Percentiles rank a stretch among this genome's conserved stretches.
phyloP scores from a whole-genome alignment of 352 stramenopile species.

The Phytophthora hybrid region DNA sequence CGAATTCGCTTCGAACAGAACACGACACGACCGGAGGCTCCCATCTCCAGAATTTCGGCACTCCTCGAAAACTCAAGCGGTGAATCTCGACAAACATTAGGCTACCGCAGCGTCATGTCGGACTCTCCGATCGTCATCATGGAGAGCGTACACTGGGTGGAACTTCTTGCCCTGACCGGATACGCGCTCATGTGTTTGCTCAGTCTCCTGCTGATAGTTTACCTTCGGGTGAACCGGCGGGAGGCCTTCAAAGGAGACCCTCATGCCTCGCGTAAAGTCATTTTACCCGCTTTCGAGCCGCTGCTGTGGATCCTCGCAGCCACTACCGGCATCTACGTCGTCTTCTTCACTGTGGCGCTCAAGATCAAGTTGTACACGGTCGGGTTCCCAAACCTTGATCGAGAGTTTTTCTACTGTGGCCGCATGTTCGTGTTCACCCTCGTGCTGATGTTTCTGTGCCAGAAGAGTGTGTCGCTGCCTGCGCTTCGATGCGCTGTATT shows the following conservation, averaged over 20 bases:
- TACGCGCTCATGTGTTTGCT: conserved; percentile 47
- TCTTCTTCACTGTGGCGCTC: conserved; percentile 49
- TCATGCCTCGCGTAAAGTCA: conserved; percentile 44
- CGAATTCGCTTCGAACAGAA: conserved; percentile 8
- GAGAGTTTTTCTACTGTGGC: conserved; percentile 48
- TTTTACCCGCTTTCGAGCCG: conserved; percentile 61
- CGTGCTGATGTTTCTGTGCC: conserved; percentile 52
- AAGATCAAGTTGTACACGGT: conserved; percentile 30
- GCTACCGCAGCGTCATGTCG: not conserved
- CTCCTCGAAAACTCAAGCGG: not conserved
- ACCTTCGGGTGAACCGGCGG: conserved; percentile 41
- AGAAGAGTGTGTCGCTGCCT: conserved; percentile 62
- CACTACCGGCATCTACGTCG: conserved; percentile 39
- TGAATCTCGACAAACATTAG: not conserved
- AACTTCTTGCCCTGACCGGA: conserved; percentile 38
- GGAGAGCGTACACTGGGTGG: conserved; percentile 20
- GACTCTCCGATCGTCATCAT: conserved; percentile 8
- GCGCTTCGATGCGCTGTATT: conserved; percentile 40
- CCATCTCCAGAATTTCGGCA: not conserved
- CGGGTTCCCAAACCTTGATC: conserved; percentile 31
- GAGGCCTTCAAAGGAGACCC: conserved; percentile 46
- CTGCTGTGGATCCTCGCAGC: conserved; percentile 48
- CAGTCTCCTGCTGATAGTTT: conserved; percentile 39
- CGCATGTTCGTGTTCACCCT: conserved; percentile 58
- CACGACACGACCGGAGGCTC: not conserved